Percentiles rank a stretch among this genome's conserved stretches.
Evolutionary conservation across 768 basidiomycete genomes (phyloP).

Genomic region (Harrya chromipes): DNA sequence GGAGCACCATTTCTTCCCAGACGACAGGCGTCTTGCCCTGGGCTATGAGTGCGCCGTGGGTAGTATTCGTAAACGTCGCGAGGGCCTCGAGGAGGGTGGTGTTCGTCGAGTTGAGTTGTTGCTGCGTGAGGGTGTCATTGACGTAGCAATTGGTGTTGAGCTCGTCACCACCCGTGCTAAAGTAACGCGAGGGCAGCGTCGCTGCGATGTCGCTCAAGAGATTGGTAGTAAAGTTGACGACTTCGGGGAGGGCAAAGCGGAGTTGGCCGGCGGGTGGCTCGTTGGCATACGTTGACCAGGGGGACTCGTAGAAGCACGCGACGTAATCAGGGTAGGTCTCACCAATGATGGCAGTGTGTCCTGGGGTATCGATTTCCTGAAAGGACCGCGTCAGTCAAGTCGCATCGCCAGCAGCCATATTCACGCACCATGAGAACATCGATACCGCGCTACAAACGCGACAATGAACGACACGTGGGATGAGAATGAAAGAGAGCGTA

Average conservation of each 20-base stretch:
- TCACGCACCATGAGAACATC: conserved; percentile 54
- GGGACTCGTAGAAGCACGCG: conserved; percentile 57
- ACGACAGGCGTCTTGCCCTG: conserved; percentile 76
- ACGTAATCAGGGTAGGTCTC: conserved; percentile 68
- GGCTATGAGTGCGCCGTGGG: conserved; percentile 52
- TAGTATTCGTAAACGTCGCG: conserved; percentile 54
- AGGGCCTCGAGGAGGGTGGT: conserved; percentile 64
- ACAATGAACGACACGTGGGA: neutral
- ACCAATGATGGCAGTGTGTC: conserved; percentile 70
- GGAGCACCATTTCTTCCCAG: conserved; percentile 67
- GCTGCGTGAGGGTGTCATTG: conserved; percentile 57
- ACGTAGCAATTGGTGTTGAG: conserved; percentile 66
- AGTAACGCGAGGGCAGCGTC: conserved; percentile 54
- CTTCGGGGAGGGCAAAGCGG: conserved; percentile 60
- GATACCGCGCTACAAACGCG: conserved; percentile 56
- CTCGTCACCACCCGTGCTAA: conserved; percentile 84
- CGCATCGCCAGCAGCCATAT: no score
- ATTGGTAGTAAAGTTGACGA: conserved; percentile 54
- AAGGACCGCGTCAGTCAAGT: no score
- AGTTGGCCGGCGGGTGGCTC: conserved; percentile 86
- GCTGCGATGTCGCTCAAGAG: conserved; percentile 53
- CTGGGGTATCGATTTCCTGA: conserved; percentile 84
- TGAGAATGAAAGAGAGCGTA: conserved; percentile 12
- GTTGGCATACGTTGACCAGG: conserved; percentile 59
- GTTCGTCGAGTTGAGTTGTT: conserved; percentile 46